Evolutionary conservation across 352 stramenopile genomes (phyloP), one percentile per base, ranked within the genome.

Genomic region (Phytophthora fragariaefolia): DNA sequence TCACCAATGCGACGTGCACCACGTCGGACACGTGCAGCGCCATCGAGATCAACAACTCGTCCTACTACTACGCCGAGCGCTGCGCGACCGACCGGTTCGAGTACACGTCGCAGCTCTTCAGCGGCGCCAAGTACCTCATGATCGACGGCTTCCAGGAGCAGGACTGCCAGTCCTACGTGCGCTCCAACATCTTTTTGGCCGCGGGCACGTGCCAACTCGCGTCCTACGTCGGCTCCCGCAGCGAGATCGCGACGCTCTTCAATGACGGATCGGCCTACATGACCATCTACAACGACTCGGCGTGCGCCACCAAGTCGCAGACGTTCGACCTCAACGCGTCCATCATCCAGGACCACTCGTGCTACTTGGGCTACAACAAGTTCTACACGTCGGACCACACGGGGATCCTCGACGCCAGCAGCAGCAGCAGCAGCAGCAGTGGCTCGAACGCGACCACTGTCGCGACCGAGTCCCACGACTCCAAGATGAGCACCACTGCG

Each of bases 271-370:
- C 73, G 40, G 73, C 69, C 7, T 76, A 76, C 20, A 77, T 80
- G 69, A 74, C 71, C 3, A 72, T 80, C 28, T 80, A 80, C 60
- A 77, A 76, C 36, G 70, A 80, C 61, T 71, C 69, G 43, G 73
- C 66, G 12, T 80, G 73, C 52, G 63, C 47, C 4, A 70, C 43
- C 26, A 68, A 71, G 23, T 47, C 69, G 20, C 66, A 74, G 34
- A 61, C 54, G 5, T 80, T 76, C 32, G 69, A 74, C 40, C 61
- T 75, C 13, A 77, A 65, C 13, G 23, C 58, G 20, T 63, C 60
- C 7, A 71, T 46, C 9, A 64, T 80, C 34, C 53, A 59, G 48
- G 46, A 69, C 5, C 60, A 74, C 23, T 34, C 46, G 1, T 80
- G 73, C 24, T 76, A 73, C 15, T 50, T 48, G 18, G 73, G 69